Conservation (phyloP, 768 basidiomycete species). For the Fistulinella prunicolor region DNA sequence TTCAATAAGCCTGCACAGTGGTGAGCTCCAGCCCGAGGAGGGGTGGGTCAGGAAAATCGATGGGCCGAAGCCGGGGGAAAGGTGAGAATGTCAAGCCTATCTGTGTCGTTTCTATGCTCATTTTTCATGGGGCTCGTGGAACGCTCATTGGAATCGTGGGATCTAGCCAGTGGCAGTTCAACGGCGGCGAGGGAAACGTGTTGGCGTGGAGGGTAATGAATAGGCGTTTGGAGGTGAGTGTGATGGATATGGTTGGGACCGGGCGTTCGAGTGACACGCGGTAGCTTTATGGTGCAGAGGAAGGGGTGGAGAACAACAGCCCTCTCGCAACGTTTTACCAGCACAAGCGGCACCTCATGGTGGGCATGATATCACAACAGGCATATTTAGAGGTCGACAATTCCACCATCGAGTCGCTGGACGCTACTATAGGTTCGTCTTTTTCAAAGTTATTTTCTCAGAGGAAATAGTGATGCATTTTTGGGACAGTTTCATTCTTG, state of each 20-base stretch:
- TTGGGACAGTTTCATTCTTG: constrained; percentile 30
- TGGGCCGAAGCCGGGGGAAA: constrained; percentile 12
- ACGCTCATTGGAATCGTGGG: not conserved
- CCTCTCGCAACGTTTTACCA: constrained; percentile 35
- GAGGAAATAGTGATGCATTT: not conserved
- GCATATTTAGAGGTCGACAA: constrained; percentile 37
- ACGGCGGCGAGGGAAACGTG: constrained; percentile 21
- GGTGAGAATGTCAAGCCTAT: constrained; percentile 8
- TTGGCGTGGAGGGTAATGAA: constrained; percentile 19
- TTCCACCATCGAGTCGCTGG: constrained; percentile 32
- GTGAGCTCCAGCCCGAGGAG: constrained; percentile 24
- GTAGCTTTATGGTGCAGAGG: constrained; percentile 29
- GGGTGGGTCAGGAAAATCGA: constrained; percentile 31
- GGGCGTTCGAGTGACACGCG: not conserved
- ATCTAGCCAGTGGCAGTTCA: constrained; percentile 23
- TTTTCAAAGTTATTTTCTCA: not conserved
- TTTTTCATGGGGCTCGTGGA: not conserved
- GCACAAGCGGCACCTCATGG: constrained; percentile 33
- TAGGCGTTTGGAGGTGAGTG: constrained; percentile 12
- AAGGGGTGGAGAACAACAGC: constrained; percentile 22
- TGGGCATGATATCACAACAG: constrained; percentile 35
- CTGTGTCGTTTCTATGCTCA: no score
- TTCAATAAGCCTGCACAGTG: constrained; percentile 29
- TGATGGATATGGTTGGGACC: not conserved
- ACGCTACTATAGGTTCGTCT: constrained; percentile 35